Evolutionary conservation across 192 early-diverging fungal genomes (phyloP).

Genomic region (Coemansia sp.): DNA sequence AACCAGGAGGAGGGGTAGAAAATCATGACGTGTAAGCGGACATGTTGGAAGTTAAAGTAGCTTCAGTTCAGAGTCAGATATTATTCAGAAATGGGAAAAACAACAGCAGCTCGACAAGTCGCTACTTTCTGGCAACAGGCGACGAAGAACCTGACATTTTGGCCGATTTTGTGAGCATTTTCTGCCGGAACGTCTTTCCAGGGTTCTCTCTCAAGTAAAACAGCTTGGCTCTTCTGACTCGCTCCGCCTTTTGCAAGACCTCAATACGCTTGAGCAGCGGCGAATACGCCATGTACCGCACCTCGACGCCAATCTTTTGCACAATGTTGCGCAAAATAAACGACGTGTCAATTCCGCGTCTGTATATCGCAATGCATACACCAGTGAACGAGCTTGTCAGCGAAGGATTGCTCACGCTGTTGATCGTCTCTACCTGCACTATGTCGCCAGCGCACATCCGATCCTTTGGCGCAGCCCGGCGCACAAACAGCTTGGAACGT

Average conservation of each 20-base stretch:
- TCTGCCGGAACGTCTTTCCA: slow-evolving; percentile 67
- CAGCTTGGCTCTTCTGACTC: slow-evolving; percentile 71
- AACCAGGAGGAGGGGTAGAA: neutral
- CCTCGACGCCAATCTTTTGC: slow-evolving; percentile 74
- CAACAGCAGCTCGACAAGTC: neutral
- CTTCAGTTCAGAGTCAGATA: neutral
- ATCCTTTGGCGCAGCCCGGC: slow-evolving; percentile 58
- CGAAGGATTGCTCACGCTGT: slow-evolving; percentile 53
- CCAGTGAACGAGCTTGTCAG: slow-evolving; percentile 67
- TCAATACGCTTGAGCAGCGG: slow-evolving; percentile 74
- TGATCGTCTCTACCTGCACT: slow-evolving; percentile 67
- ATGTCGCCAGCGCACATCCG: slow-evolving; percentile 63
- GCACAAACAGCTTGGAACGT: slow-evolving; percentile 63
- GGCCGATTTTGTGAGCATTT: slow-evolving; percentile 37
- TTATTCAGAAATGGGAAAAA: no score
- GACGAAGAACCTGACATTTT: slow-evolving; percentile 20
- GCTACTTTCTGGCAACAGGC: slow-evolving; percentile 15
- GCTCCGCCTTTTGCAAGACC: slow-evolving; percentile 61
- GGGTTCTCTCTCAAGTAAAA: slow-evolving; percentile 77
- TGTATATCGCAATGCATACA: slow-evolving; percentile 69
- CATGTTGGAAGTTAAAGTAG: neutral
- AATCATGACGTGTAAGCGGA: neutral
- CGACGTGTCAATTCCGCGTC: slow-evolving; percentile 71
- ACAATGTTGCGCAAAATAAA: slow-evolving; percentile 79
- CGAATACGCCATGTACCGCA: slow-evolving; percentile 72